These are phyloP conservation scores for Breviolum minutum DNA, from an alignment of 73 alveolate species.

Conservation along the genomic window DNA sequence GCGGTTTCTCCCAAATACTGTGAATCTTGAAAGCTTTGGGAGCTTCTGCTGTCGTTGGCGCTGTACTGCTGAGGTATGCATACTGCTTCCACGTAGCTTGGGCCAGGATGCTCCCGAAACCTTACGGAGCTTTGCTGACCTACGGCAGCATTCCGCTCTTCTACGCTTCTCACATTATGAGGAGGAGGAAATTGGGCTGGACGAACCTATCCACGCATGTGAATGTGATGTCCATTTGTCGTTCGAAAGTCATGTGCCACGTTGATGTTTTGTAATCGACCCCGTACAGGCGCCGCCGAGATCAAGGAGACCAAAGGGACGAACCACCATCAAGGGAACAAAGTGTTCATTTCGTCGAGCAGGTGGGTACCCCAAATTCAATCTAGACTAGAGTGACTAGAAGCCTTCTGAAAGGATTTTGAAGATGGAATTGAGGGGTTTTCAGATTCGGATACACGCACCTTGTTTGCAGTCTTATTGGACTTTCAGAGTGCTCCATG, in stretches of 20 bases:
- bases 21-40: background rate
- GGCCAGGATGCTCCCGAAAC: conserved; percentile 62
- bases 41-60: background rate
- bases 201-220: background rate
- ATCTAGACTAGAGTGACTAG: background rate
- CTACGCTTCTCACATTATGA: background rate
- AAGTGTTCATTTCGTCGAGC: conserved; percentile 19
- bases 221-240: too few relatives aligned
- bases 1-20: background rate
- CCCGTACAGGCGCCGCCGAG: background rate
- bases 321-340: background rate
- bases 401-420: too few relatives aligned
- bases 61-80: conserved; percentile 37
- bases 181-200: background rate
- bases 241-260: too few relatives aligned
- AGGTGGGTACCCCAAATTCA: background rate
- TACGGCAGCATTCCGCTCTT: conserved; percentile 47
- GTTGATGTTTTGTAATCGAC: too few relatives aligned
- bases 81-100: conserved; percentile 91
- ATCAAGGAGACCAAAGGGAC: too few relatives aligned
- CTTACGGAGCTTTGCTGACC: conserved; percentile 61
- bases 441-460: too few relatives aligned
- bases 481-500: too few relatives aligned
- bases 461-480: too few relatives aligned
- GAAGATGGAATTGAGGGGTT: too few relatives aligned